phyloP scores from a whole-genome alignment of 345 rosid species.

The Kernera saxatilis region DNA sequence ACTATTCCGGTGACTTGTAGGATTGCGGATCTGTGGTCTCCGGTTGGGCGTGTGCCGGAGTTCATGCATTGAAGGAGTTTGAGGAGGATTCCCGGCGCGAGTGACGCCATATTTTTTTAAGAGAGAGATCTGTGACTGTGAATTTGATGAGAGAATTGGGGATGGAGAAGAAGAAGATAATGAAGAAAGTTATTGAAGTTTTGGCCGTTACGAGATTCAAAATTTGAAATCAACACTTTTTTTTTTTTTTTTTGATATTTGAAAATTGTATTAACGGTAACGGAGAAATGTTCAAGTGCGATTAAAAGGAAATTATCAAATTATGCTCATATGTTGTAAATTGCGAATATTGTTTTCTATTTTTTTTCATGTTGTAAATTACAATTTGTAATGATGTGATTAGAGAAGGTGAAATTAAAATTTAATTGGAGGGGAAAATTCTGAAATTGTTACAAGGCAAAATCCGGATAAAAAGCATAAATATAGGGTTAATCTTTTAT shows the following conservation, averaged over 20 bases:
- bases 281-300: neutral
- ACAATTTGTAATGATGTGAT: too few species aligned
- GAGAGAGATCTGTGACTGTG: neutral
- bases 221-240: slow-evolving; percentile 8
- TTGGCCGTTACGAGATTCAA: slow-evolving; percentile 53
- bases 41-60: slow-evolving; percentile 69
- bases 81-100: slow-evolving; percentile 74
- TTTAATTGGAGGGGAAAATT: too few species aligned
- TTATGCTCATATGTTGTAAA: too few species aligned
- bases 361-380: too few species aligned
- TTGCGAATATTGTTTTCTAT: too few species aligned
- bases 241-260: neutral
- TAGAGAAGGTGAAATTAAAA: too few species aligned
- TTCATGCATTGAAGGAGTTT: slow-evolving; percentile 91
- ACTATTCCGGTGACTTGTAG: slow-evolving; percentile 90
- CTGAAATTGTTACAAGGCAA: too few species aligned
- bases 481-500: too few species aligned
- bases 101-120: slow-evolving; percentile 61
- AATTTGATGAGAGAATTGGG: too few species aligned
- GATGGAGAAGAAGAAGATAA: neutral
- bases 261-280: neutral
- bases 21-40: slow-evolving; percentile 92
- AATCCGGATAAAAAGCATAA: too few species aligned
- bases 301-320: neutral
- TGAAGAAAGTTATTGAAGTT: slow-evolving; percentile 8